Evolutionary conservation across 2,329 filamentous ascomycete species (phyloP), one percentile per base, ranked within the genome.

Genomic region (Phialophora verrucosa): DNA sequence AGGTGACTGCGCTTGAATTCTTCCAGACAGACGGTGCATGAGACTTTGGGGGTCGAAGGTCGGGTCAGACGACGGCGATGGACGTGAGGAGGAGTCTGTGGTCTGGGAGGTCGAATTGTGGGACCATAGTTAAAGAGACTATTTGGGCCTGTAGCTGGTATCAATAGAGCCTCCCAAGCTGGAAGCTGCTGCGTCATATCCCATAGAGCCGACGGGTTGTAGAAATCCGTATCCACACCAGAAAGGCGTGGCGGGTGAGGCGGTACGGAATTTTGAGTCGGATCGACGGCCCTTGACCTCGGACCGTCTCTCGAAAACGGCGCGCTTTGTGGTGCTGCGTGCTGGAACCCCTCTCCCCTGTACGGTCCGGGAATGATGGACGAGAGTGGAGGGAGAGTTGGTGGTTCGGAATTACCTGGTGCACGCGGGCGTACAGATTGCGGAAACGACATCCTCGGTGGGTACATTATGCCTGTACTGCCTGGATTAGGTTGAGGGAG

Each of bases 1-100:
- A 65, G 25, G 27, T 63, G 55, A 23, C 60, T 50, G 14, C 32
- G 25, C 42, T 38, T 47, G 57, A 64, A 64, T 29, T 64, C 56
- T 53, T 68, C 68, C 38, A 67, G 53, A 49, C 68, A 69, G 12
- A 60, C 68, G 12, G 59, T 50, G 35, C 68, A 69, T 44, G 55
- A 53, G 38, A 66, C 53, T 23, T 38, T 58, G 23, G n/a, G 53
- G 29, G 29, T 55, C 11, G 25, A 10, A 35, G 25, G 27, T 29
- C 29, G 53, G 20, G 53, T 29, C 27, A 55, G 0, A 12, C 25
- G 57, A 47, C 29, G 42, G n/a, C 8, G 17, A 23, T 59, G 27
- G 31, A 10, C 4, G 20, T 31, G 25, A 55, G n/a, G n/a, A 17
- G 29, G 53, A 29, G 29, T 29, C n/a, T 35, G 53, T 32, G 53